These are phyloP conservation scores for Dendrothele bispora DNA, from an alignment of 768 basidiomycete species.

Conservation along the genomic window DNA sequence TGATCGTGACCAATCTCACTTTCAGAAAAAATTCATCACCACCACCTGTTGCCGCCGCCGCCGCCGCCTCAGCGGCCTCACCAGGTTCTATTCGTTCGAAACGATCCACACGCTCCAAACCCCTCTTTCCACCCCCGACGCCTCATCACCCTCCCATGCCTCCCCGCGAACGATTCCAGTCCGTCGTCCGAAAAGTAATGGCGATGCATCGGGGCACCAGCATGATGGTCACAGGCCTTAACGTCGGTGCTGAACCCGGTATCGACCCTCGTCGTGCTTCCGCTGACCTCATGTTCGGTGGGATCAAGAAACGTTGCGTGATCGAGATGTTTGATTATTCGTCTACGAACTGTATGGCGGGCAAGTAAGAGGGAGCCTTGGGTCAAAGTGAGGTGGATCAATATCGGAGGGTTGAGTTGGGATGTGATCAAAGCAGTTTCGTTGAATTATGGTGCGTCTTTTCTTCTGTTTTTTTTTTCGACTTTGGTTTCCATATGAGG, in stretches of 20 bases:
- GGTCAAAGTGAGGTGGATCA: constrained; percentile 64
- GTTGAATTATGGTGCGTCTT: constrained; percentile 53
- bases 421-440: constrained; percentile 62
- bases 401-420: constrained; percentile 63
- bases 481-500: neutral
- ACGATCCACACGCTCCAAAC: too few species aligned
- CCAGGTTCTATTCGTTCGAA: too few species aligned
- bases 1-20: too few species aligned
- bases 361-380: constrained; percentile 33
- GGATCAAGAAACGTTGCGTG: constrained; percentile 58
- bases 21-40: too few species aligned
- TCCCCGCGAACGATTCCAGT: constrained; percentile 53
- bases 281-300: constrained; percentile 54
- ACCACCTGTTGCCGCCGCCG: too few species aligned
- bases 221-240: constrained; percentile 29
- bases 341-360: constrained; percentile 37
- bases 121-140: too few species aligned
- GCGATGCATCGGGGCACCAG: constrained; percentile 55
- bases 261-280: constrained; percentile 64
- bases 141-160: too few species aligned
- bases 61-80: too few species aligned
- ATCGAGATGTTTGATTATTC: constrained; percentile 74
- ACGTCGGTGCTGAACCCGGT: constrained; percentile 70
- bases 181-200: constrained; percentile 61
- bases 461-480: neutral